Evolutionary conservation across 2,329 filamentous ascomycete species (phyloP), one percentile per base, ranked within the genome.

Genomic region (Chlorencoelia australis): DNA sequence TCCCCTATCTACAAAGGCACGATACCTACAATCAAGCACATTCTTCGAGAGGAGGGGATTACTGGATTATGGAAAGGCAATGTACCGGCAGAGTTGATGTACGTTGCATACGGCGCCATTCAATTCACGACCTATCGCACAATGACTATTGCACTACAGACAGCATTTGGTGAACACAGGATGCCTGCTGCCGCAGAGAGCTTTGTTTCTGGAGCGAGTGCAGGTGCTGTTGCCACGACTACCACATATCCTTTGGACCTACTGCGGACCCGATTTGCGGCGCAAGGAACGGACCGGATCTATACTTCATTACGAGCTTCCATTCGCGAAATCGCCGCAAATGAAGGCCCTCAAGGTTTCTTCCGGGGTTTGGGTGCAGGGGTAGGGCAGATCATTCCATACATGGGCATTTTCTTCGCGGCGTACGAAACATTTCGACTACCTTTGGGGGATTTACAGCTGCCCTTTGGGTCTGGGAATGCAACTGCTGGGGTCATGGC

Each of bases 51-150:
- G 53, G 91, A 98, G 59, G 91, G 91, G 27, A 56, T 96, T 48
- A 80, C 81, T 35, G 82, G 77, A 19, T 72, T 98, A 46, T 98
- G 91, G 91, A 96, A 96, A 68, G 91, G 91, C 57, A 98, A 98
- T 58, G 77, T 98, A 41, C 88, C 91, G 25, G 91, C 91, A 34
- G 91, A 96, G 68, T 64, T 91, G 45, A 78, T 98, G 64, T 98
- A 98, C 64, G 71, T 98, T 47, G 80, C 78, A 59, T 98, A 96
- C 63, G 81, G 85, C 45, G 82, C 82, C 44, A 68, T 84, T 21
- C 91, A 98, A 61, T 98, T 98, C 68, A 80, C 83, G 19, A 70
- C 83, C 18, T 98, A 98, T 65, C 81, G 86, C 39, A 76, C 75
- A 34, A 71, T 75, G 16, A 83, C 82, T 2, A 63, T 84, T 45